Conservation (phyloP, 768 basidiomycete species). For the Tulasnella sp. region DNA sequence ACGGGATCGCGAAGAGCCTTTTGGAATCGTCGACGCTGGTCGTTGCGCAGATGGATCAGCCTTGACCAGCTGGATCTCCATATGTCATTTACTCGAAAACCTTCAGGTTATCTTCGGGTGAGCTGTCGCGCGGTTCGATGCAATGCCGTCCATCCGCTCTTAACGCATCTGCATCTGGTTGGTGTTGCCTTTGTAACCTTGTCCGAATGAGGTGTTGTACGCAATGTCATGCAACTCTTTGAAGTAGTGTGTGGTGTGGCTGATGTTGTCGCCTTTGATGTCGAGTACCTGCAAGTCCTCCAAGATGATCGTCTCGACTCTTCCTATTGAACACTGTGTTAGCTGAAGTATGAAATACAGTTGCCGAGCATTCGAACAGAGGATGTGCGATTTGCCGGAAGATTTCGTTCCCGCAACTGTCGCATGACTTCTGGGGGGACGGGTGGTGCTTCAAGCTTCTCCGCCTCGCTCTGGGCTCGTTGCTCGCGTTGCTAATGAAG, state of each 20-base stretch:
- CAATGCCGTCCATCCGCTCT: slow-evolving; percentile 86
- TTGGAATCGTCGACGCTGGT: slow-evolving; percentile 94
- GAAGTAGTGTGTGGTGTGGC: slow-evolving; percentile 97
- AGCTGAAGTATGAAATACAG: not conserved
- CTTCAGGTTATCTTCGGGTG: slow-evolving; percentile 79
- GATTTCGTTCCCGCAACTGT: slow-evolving; percentile 96
- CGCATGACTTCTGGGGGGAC: slow-evolving; percentile 94
- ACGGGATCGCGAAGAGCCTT: slow-evolving; percentile 97
- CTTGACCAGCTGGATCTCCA: slow-evolving; percentile 76
- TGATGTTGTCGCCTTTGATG: slow-evolving; percentile 77
- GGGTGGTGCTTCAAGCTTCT: slow-evolving; percentile 56
- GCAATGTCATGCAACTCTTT: slow-evolving; percentile 82
- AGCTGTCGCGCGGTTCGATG: slow-evolving; percentile 80
- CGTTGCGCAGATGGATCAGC: slow-evolving; percentile 96
- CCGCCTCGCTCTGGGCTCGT: slow-evolving; percentile 76
- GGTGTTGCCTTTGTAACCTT: slow-evolving; percentile 95
- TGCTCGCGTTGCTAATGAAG: slow-evolving; percentile 90
- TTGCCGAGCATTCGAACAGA: slow-evolving; percentile 56
- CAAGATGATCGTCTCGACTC: slow-evolving; percentile 94
- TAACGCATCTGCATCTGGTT: slow-evolving; percentile 89
- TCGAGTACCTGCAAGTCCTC: slow-evolving; percentile 87
- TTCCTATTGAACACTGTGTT: slow-evolving; percentile 52
- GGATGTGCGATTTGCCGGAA: slow-evolving; percentile 96
- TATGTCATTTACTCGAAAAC: slow-evolving; percentile 87
- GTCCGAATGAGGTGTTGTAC: slow-evolving; percentile 81